Evolutionary conservation across 75 land plant species (phyloP).

Genomic region (Larix kaempferi): DNA sequence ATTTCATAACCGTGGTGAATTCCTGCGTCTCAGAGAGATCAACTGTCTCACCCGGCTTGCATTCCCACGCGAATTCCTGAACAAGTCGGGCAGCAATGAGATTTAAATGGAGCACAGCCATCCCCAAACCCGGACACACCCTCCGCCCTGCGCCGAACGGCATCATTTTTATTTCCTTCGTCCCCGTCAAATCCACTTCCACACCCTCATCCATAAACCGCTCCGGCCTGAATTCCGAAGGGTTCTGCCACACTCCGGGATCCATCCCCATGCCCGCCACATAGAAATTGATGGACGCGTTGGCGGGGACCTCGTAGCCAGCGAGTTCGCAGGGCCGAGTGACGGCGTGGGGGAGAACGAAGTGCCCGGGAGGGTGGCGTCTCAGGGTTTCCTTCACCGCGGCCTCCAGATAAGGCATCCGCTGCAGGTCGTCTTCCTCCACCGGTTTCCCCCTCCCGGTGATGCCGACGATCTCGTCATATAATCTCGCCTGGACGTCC

Average conservation of each 20-base stretch:
- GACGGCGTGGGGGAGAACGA: slow-evolving; percentile 25
- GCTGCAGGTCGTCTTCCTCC: slow-evolving; percentile 25
- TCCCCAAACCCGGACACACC: slow-evolving; percentile 48
- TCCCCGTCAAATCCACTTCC: slow-evolving; percentile 65
- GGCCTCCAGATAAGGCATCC: slow-evolving; percentile 33
- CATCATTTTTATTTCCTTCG: slow-evolving; percentile 48
- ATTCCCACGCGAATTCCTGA: slow-evolving; percentile 35
- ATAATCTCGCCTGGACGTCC: slow-evolving; percentile 31
- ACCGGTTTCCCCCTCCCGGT: neutral
- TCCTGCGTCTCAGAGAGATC: slow-evolving; percentile 30
- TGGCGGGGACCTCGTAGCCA: slow-evolving; percentile 43
- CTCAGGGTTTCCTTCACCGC: slow-evolving; percentile 35
- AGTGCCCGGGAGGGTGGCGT: slow-evolving; percentile 36
- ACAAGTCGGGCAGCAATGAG: slow-evolving; percentile 44
- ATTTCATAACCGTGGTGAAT: slow-evolving; percentile 12
- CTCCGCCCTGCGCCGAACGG: slow-evolving; percentile 82
- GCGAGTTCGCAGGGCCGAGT: slow-evolving; percentile 21
- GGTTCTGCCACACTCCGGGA: slow-evolving; percentile 47
- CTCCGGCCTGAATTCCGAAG: slow-evolving; percentile 58
- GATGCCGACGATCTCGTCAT: slow-evolving; percentile 16
- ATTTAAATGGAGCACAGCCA: slow-evolving; percentile 42
- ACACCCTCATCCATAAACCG: slow-evolving; percentile 34
- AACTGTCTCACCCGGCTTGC: slow-evolving; percentile 23
- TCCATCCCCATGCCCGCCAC: slow-evolving; percentile 51
- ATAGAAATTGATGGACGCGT: slow-evolving; percentile 35